Base-by-base conservation (phyloP, 345 rosid genomes). In the Citrus unshiu region DNA sequence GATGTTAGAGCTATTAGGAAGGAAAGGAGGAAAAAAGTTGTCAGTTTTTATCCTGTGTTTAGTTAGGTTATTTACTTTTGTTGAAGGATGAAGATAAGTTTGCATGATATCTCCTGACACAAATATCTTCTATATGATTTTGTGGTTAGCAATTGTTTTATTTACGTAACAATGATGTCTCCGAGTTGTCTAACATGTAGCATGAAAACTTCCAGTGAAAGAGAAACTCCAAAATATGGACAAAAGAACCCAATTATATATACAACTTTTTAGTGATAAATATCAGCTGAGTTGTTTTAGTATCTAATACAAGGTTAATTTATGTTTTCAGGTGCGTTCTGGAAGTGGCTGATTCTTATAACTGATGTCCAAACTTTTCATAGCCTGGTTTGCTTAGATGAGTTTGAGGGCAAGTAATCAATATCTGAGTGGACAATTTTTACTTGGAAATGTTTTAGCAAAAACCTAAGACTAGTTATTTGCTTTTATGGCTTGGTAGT, bases 361-460 rank as follows among this genome's bases (percentile, higher is more conserved):
- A 24, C 30, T 0, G 5, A 34, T 58, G n/a, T 58, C 34, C 7
- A 1, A 57, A 58, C 51, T 22, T 49, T 34, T 14, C 76, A 22
- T 73, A 6, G 76, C 76, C 10, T 60, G 66, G 34, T 73, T 32
- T 73, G 76, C 54, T 58, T 32, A 6, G 49, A 54, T 72, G 46
- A 57, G 75, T 34, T 72, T 32, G 10, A 21, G 43, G 40, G 27
- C 14, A 18, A 72, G 46, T 56, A 30, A 46, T 35, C 18, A 6
- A 49, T 70, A 25, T 70, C 13, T 49, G 74, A 30, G 74, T 71
- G 39, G 74, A 51, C 30, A 14, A 30, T 10, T 72, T 34, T 72
- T 32, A 34, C 65, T 58, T 22, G 46, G 40, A 72, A 12, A 58
- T 30, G 66, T 35, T 37, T 35, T 57, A 4, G 16, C 24, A n/a